phyloP scores from a whole-genome alignment of 106 monocot species.

The Dendrobium huoshanense region DNA sequence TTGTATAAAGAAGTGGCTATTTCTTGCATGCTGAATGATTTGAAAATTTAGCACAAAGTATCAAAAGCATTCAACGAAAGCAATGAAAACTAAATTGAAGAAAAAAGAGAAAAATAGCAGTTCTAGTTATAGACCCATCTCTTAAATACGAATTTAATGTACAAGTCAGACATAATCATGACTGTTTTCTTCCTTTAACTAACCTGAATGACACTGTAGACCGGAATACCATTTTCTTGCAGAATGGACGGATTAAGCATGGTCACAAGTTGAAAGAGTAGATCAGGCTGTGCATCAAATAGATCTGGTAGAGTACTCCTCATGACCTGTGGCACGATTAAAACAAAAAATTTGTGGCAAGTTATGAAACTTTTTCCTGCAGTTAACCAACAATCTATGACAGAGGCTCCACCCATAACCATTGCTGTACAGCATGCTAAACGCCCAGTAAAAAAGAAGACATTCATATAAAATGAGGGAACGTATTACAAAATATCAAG shows the following conservation, averaged over 20 bases:
- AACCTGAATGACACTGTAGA: conserved; percentile 77
- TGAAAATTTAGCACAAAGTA: not conserved
- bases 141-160: not conserved
- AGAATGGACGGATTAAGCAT: conserved; percentile 82
- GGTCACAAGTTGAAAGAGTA: conserved; percentile 83
- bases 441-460: not conserved
- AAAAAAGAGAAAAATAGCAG: not conserved
- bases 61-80: not conserved
- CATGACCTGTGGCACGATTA: conserved; percentile 50
- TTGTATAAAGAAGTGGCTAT: not conserved
- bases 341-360: not conserved
- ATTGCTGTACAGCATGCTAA: not conserved
- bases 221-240: conserved; percentile 67
- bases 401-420: not conserved
- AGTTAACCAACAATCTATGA: not conserved
- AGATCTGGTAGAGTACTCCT: conserved; percentile 67
- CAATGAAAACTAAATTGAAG: not conserved
- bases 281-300: conserved; percentile 82
- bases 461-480: not conserved
- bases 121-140: not conserved
- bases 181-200: not conserved
- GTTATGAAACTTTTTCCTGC: not conserved
- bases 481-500: not conserved
- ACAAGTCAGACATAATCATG: not conserved
- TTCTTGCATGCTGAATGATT: not conserved